Base-by-base conservation (phyloP, 768 basidiomycete species). In the Suillus occidentalis region DNA sequence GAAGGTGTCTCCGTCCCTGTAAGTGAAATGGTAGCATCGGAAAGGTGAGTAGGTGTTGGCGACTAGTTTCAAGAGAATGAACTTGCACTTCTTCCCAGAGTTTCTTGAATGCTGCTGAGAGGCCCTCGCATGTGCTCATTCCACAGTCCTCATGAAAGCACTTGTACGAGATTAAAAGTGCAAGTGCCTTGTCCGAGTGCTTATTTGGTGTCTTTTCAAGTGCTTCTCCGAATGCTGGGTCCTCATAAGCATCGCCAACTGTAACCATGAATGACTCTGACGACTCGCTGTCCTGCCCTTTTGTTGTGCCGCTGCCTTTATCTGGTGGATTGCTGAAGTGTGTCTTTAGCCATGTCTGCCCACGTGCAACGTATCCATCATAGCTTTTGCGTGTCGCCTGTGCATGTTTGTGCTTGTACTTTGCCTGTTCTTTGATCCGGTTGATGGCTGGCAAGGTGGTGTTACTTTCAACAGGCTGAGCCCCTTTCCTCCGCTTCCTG, bases 91-190 rank as follows among this genome's bases (percentile, higher is more conserved):
- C 61, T 22, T 62, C 47, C 61, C 61, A 62, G 31, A 10, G n/a
- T 12, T n/a, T 50, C 25, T 62, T 62, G n/a, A 62, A 62, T 12
- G 61, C 47, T 20, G 61, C 28, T 28, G 28, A 34, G 16, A 28
- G 25, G 36, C 39, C 6, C 61, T 62, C 61, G n/a, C 49, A 22
- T 4, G n/a, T 62, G 14, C 61, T 62, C 28, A 52, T 49, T 18
- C 47, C 13, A 6, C 22, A 37, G 5, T 62, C 8, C 34, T 62
- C 61, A n/a, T 62, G 61, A 28, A 62, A 62, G 6, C 50, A 49
- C 28, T 28, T 62, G 49, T 31, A 62, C 22, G 50, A 20, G 13
- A 62, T 37, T 14, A 52, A 25, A 31, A 62, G 47, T 20, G 61
- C n/a, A 22, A 62, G 34, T 4, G 34, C 61, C 34, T 62, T 52